A percentile compares a stretch with the other conserved stretches of the same genome.
phyloP scores from a whole-genome alignment of 257 asterid genomes.

The Petunia axillaris region DNA sequence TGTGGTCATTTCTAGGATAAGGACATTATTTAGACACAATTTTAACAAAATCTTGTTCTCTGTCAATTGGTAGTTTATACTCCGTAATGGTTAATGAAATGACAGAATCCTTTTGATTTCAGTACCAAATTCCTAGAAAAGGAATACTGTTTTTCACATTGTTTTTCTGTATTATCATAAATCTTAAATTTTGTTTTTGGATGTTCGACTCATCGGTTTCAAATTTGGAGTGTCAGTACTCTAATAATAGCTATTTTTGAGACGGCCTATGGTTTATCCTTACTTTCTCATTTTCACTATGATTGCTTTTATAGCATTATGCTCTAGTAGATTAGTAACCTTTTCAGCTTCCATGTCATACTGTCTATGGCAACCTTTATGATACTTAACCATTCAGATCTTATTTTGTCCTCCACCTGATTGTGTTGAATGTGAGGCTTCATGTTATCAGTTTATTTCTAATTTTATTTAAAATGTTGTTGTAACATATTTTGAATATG shows the following conservation, averaged over 20 bases:
- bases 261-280: neutral
- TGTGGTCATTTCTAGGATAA: neutral
- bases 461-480: constrained; percentile 20
- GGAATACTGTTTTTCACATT: neutral
- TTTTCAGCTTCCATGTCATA: neutral
- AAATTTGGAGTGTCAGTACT: neutral
- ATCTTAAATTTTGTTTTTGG: neutral
- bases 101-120: neutral
- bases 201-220: neutral
- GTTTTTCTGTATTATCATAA: neutral
- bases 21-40: neutral
- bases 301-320: neutral
- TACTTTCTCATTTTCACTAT: neutral
- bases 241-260: neutral
- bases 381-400: neutral
- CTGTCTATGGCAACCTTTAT: neutral
- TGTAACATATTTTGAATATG: constrained; percentile 25
- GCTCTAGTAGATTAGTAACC: neutral
- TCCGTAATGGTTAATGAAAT: neutral
- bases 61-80: neutral
- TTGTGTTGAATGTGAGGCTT: neutral
- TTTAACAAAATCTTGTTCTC: neutral
- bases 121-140: neutral
- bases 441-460: constrained; percentile 5
- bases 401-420: neutral